phyloP scores from a whole-genome alignment of 768 basidiomycete genomes.

The Lyophyllum atratum region DNA sequence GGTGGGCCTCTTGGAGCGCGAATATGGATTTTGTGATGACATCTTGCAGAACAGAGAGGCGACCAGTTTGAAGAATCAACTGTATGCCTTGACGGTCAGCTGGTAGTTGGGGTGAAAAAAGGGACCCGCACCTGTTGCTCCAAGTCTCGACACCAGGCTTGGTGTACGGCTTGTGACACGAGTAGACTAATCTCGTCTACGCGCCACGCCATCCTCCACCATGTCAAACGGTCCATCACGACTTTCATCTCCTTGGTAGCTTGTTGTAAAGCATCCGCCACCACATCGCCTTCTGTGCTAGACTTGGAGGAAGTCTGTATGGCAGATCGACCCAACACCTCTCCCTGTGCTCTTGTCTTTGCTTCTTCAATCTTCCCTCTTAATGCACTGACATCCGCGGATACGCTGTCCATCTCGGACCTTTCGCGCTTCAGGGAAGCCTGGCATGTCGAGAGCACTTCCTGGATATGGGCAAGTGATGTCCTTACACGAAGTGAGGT shows the following conservation, averaged over 20 bases:
- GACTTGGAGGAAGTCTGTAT: constrained; percentile 3
- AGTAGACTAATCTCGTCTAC: constrained; percentile 48
- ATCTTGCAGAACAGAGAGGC: constrained; percentile 49
- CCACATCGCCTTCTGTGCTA: constrained; percentile 25
- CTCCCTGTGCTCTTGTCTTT: constrained; percentile 33
- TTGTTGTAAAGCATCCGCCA: constrained; percentile 36
- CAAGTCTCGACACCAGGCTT: constrained; percentile 46
- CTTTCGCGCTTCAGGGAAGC: constrained; percentile 30
- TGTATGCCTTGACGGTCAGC: constrained; percentile 25
- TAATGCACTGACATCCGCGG: constrained; percentile 36
- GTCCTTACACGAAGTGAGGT: constrained; percentile 35
- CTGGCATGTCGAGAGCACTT: constrained; percentile 40
- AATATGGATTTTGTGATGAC: constrained; percentile 42
- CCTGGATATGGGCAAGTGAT: constrained; percentile 38
- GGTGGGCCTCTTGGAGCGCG: constrained; percentile 39
- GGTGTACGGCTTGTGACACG: constrained; percentile 37
- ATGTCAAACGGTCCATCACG: constrained; percentile 44
- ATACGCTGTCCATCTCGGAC: constrained; percentile 36
- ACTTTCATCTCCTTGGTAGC: constrained; percentile 38
- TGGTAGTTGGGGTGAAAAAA: background rate
- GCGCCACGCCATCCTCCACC: constrained; percentile 47
- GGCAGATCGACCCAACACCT: constrained; percentile 36
- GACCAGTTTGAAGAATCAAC: constrained; percentile 69
- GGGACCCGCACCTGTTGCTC: constrained; percentile 46
- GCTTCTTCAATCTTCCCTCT: constrained; percentile 39